These are phyloP conservation scores for Carex littledalei DNA, from an alignment of 176 grass and related monocot genomes.

Conservation along the genomic window DNA sequence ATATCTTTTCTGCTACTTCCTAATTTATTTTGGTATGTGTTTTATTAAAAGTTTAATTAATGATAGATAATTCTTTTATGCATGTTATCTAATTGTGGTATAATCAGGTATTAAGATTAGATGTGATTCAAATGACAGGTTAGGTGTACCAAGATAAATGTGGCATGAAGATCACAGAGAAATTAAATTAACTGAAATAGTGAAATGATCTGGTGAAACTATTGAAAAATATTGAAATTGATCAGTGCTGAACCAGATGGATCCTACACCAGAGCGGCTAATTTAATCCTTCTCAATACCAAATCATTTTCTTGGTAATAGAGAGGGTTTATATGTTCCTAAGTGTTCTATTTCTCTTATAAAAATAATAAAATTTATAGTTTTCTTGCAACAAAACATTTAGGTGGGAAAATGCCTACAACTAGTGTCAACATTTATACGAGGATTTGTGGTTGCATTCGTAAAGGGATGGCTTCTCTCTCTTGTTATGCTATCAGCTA, in stretches of 20 bases:
- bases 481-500: slow-evolving; percentile 67
- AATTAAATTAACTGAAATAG: not conserved
- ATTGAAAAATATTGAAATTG: not conserved
- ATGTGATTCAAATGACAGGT: not conserved
- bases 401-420: slow-evolving; percentile 86
- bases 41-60: not conserved
- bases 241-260: not conserved
- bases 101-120: not conserved
- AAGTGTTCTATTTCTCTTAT: not conserved
- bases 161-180: not conserved
- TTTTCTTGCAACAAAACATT: not conserved
- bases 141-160: not conserved
- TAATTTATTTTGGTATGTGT: not conserved
- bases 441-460: slow-evolving; percentile 75
- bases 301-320: not conserved
- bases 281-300: not conserved
- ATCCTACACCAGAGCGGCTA: not conserved
- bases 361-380: not conserved
- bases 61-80: not conserved
- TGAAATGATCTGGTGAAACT: not conserved
- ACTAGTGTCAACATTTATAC: slow-evolving; percentile 57
- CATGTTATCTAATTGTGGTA: not conserved
- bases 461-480: slow-evolving; percentile 77
- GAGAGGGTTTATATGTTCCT: not conserved
- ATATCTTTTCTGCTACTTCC: not conserved